Evolutionary conservation across 2,329 filamentous ascomycete genomes (phyloP), one percentile per base, ranked within the genome.

Genomic region (Hypoxylon sp.): DNA sequence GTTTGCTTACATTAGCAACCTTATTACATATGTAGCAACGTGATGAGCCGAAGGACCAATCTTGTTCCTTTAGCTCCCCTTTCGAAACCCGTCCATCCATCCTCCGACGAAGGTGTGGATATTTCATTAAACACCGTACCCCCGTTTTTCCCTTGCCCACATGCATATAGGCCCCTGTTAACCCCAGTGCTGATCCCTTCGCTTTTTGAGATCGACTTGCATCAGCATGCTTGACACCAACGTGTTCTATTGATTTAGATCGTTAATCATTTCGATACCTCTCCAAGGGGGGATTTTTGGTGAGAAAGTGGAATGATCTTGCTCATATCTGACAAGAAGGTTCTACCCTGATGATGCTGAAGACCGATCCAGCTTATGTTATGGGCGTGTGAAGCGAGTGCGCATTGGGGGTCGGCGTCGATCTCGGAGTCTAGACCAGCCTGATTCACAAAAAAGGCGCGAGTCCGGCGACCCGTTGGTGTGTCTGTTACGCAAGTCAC

Each of bases 361-460:
- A 11, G 28, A 61, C 44, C 33, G 28, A 52, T 32, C 20, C 40
- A 58, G 38, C 44, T 28, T 32, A n/a, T n/a, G n/a, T n/a, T n/a
- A n/a, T n/a, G n/a, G 48, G 33, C 52, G 48, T 57, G 48, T n/a
- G 49, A 48, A 54, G 46, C 32, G 58, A 50, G 32, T 44, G 46
- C 26, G 44, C 48, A 65, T 61, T 61, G 56, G 52, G 57, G 44
- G 40, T 54, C 16, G 30, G 38, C 49, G 61, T 67, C 32, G 67
- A 69, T 69, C 64, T 55, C 7, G 5, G 33, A 50, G 61, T 65
- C 67, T 67, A 69, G 67, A 61, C 53, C 64, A 53, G 61, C 57
- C 67, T 57, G 63, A 59, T 55, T 64, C 45, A 54, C 50, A 61
- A 67, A 59, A 50, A 60, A 60, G 36, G 48, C 60, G 67, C 51